These are phyloP conservation scores for Jamesozyma hellenica DNA, from an alignment of 805 yeast genomes.

Conservation along the genomic window DNA sequence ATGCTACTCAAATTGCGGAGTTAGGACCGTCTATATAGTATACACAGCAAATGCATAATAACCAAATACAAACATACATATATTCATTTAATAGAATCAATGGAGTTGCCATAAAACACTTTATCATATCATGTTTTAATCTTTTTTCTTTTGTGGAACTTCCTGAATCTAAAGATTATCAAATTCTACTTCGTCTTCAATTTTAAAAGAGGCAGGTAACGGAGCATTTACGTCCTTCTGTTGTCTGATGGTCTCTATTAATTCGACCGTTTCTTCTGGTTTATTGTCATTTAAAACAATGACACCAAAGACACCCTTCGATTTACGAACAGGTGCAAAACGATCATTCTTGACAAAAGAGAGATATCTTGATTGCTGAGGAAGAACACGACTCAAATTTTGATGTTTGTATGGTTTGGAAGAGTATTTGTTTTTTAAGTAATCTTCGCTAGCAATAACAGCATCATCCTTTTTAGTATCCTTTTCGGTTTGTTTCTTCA, in stretches of 20 bases:
- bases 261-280: conserved; percentile 50
- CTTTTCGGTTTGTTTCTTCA: conserved; percentile 22
- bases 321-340: conserved; percentile 74
- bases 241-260: conserved; percentile 79
- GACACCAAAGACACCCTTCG: conserved; percentile 59
- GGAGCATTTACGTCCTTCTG: conserved; percentile 65
- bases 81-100: background rate
- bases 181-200: conserved; percentile 25
- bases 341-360: conserved; percentile 66
- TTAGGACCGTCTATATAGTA: background rate
- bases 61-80: background rate
- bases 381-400: conserved; percentile 82
- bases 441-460: conserved; percentile 21
- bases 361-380: conserved; percentile 76
- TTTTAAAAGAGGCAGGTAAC: conserved; percentile 27
- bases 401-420: conserved; percentile 59
- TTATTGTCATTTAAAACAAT: conserved; percentile 57
- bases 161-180: conserved; percentile 1
- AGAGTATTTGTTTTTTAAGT: conserved; percentile 40
- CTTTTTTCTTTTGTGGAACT: too few relatives aligned
- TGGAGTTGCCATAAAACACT: background rate
- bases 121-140: background rate
- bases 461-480: conserved; percentile 16
- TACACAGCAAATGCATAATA: background rate
- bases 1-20: background rate